Evolutionary conservation across 306 rosid genomes (phyloP).

Genomic region (Ochetophila trinervis): DNA sequence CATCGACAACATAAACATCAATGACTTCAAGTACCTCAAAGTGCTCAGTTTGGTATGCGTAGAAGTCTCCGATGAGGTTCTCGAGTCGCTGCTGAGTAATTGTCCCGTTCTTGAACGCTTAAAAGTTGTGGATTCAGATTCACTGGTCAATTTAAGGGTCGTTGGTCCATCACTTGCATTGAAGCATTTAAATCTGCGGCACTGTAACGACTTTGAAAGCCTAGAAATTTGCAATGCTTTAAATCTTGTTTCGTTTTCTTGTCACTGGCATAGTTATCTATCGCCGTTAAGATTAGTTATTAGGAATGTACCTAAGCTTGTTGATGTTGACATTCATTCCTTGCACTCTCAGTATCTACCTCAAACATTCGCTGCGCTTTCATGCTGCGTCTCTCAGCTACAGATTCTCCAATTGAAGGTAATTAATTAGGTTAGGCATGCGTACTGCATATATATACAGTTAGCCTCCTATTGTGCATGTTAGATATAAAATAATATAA

Average conservation of each 20-base stretch:
- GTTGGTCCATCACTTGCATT: neutral
- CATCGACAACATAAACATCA: too few species aligned
- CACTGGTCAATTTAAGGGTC: neutral
- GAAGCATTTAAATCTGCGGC: neutral
- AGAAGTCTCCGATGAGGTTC: neutral
- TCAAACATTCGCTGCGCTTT: neutral
- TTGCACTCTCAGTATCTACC: neutral
- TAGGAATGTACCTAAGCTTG: neutral
- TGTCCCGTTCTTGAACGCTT: slow-evolving; percentile 9
- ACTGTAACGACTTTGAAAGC: neutral
- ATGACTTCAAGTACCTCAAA: neutral
- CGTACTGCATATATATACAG: too few species aligned
- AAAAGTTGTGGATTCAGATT: neutral
- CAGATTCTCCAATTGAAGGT: neutral
- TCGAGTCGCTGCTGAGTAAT: neutral
- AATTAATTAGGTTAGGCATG: too few species aligned
- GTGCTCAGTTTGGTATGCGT: neutral
- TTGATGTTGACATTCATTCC: neutral
- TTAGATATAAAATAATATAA: too few species aligned
- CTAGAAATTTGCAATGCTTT: neutral
- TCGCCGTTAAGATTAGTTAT: neutral
- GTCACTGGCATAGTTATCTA: too few species aligned
- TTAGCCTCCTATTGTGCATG: too few species aligned
- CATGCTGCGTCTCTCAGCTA: neutral
- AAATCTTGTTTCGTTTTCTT: too few species aligned